Percentiles rank a stretch among this genome's conserved stretches.
phyloP scores from a whole-genome alignment of 495 filamentous ascomycete genomes.

The Penicillium verhagenii region DNA sequence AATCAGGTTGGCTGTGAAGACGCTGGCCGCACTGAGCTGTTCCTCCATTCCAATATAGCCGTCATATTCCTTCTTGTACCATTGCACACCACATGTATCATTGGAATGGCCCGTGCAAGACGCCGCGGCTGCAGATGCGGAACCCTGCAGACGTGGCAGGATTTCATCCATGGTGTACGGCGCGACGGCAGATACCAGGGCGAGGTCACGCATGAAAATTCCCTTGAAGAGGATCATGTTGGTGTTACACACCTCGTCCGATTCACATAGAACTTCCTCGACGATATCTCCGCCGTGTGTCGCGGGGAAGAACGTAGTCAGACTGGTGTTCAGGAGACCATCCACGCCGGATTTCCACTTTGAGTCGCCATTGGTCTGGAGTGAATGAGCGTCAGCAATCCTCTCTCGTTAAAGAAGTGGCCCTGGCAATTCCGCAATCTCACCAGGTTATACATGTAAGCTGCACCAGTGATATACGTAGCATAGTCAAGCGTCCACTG shows the following conservation, averaged over 20 bases:
- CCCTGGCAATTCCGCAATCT: no score
- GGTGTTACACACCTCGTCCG: conserved; percentile 55
- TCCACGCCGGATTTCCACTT: conserved; percentile 38
- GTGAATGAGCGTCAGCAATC: not conserved
- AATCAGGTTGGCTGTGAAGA: conserved; percentile 52
- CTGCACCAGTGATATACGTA: conserved; percentile 65
- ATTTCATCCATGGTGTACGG: conserved; percentile 60
- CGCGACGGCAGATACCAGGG: conserved; percentile 56
- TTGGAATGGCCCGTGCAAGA: conserved; percentile 61
- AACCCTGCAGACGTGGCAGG: conserved; percentile 59
- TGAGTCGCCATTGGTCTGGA: conserved; percentile 45
- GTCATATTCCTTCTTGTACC: conserved; percentile 63
- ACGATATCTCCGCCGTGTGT: conserved; percentile 49
- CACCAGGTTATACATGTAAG: conserved; percentile 68
- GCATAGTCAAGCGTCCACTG: conserved; percentile 73
- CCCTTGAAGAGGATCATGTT: conserved; percentile 73
- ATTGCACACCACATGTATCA: conserved; percentile 64
- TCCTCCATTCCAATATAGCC: conserved; percentile 51
- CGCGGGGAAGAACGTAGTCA: conserved; percentile 58
- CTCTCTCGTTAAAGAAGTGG: no score
- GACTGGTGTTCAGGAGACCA: conserved; percentile 54
- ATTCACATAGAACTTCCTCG: conserved; percentile 73
- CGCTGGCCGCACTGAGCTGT: conserved; percentile 44
- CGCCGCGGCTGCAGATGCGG: conserved; percentile 62
- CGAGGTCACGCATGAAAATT: conserved; percentile 62